Base-by-base conservation (phyloP, 129 eudicot species). In the Flaveria brownii region DNA sequence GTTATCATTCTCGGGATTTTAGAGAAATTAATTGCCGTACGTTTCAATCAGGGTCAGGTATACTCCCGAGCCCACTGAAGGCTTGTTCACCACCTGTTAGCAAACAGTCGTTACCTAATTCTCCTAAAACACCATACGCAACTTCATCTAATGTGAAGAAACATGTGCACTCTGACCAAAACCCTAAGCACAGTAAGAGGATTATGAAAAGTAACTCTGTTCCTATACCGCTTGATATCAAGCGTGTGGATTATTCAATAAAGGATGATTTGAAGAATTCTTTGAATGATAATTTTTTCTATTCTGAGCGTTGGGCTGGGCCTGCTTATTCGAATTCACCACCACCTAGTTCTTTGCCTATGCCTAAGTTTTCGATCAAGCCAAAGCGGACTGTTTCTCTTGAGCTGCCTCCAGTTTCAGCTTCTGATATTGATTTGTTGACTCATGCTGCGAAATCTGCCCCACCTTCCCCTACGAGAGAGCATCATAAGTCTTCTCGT, bases 261-360 rank as follows among this genome's bases (percentile, higher is more conserved):
- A 65, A 39, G 61, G 70, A 82, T 63, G 41, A 52, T 17, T 51
- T 13, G 54, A 66, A 25, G 2, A 76, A 76, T 14, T 73, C 77
- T 18, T 62, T 65, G 39, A 54, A 39, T 75, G 82, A 83, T n/a
- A 72, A 78, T 15, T 68, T 86, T 50, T 80, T 77, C 43, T 88
- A 81, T 82, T 84, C 93, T 42, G 97, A 94, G 87, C 91, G 75
- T 15, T 94, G 99, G 99, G 99, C 99, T 66, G 99, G 99, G 36
- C 99, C 99, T 54, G 90, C 96, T 7, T 94, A 91, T 81, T 94
- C 96, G 7, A 91, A 91, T 78, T 94, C 99, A 9, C 99, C 97
- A 54, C 97, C 97, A 3, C 99, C 99, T 2, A 94, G 97, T 78
- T 94, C 96, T 56, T 70, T 94, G 82, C 99, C 99, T 33, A 85